Evolutionary conservation across 2,329 filamentous ascomycete species (phyloP), one percentile per base, ranked within the genome.

Genomic region (Xylaria sp.): DNA sequence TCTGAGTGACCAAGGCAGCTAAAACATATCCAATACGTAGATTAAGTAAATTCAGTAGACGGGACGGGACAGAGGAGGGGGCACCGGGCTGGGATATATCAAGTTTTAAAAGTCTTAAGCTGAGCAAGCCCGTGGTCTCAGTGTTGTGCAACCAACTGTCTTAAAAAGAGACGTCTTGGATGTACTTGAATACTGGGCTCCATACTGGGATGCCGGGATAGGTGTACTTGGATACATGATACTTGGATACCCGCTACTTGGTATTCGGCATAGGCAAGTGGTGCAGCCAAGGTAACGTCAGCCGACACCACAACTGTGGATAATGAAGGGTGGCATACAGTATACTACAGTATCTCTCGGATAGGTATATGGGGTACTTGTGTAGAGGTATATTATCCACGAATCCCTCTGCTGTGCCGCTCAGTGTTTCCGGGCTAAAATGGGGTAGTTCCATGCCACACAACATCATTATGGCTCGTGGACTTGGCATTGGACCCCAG

Each of bases 391-490:
- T 62, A 65, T 65, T 68, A 56, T 58, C 66, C 57, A 56, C 57
- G 62, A 65, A 65, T 68, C 66, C 62, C 36, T 68, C 66, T 60
- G 62, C 66, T 68, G 62, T 65, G 62, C 62, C 66, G 55, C 61
- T 31, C 55, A 57, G 41, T 33, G 20, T 57, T 61, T 28, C 56
- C 62, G 62, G 66, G 62, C 57, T 52, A 65, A 65, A 57, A 58
- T 64, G 62, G 54, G 52, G 54, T 64, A 64, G 28, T 39, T 57
- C 51, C 61, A 55, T 58, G 39, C 46, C 59, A 66, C 59, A 66
- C 49, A 62, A 36, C 58, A 57, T 20, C n/a, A 41, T 28, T 7
- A 25, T 23, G 23, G 56, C 56, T 59, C 46, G 25, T 55, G 15
- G 25, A 31, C 23, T 51, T 46, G 15, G 41, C 13, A 18, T 15